Base-by-base conservation (phyloP, 441 rosid species). In the Rhodomyrtus psidioides region DNA sequence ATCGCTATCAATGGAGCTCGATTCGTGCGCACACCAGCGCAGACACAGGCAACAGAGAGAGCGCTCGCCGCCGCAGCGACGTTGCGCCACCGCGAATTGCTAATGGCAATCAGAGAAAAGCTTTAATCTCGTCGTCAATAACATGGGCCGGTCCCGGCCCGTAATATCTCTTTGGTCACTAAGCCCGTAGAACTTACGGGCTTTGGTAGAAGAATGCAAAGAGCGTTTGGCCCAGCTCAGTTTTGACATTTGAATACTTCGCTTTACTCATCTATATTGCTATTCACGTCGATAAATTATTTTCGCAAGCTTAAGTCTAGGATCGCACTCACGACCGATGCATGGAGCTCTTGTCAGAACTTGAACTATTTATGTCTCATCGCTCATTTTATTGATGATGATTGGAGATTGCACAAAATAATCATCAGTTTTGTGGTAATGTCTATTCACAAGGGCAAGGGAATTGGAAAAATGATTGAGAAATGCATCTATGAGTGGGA, bases 101-200 rank as follows among this genome's bases (percentile, higher is more conserved):
- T 5, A 9, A 65, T 0, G 26, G 76, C 46, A 65, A 19, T 34
- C 15, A 6, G 3, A 34, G 12, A 19, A 62, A 62, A 30, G 1
- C 2, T 17, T 65, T 17, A 65, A 65, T 34, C 26, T 30, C 46
- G 0, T 34, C 0, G 0, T 0, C 46, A 3, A 2, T 30, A 17
- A 23, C 4, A 62, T 62, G 75, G 70, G 75, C 75, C 75, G 12
- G 3, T 3, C 3, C 44, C 54, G 54, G 75, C 13, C 75, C 0
- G 14, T 24, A 34, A 30, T 9, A 65, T 12, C 76, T 30, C 4
- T 1, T 10, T 46, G 44, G 44, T 34, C 76, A 9, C 24, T 2
- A 30, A 60, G 76, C 46, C 76, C 76, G 34, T 30, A 26, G 46
- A 0, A 19, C 17, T 30, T 65, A 65, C 44, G 7, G 76, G 26